These are phyloP conservation scores for Decorospora gaudefroyi DNA, from an alignment of 2,329 filamentous ascomycete genomes.

Conservation along the genomic window DNA sequence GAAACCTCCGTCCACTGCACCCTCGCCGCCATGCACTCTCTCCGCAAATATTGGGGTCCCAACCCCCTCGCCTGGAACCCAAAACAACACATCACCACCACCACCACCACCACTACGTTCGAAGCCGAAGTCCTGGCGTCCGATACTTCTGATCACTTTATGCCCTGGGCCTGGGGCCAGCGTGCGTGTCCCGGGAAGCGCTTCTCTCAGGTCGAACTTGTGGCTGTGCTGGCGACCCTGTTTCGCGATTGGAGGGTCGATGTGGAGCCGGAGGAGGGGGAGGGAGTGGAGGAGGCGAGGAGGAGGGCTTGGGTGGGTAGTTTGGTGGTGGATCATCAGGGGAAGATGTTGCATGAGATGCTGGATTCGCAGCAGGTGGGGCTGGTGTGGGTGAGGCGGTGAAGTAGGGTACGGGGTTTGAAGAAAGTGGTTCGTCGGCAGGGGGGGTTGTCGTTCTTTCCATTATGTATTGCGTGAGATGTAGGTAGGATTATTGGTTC, in stretches of 20 bases:
- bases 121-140: background rate
- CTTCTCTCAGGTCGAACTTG: slow-evolving; percentile 48
- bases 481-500: no score
- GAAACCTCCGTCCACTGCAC: slow-evolving; percentile 23
- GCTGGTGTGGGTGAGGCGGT: no score
- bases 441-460: no score
- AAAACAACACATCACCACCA: background rate
- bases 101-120: background rate
- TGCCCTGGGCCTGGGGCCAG: slow-evolving; percentile 40
- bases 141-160: slow-evolving; percentile 4
- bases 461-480: no score
- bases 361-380: background rate
- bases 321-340: background rate
- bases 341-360: background rate
- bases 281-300: background rate
- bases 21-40: background rate
- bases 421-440: no score
- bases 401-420: no score
- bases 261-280: background rate
- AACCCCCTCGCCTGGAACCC: slow-evolving; percentile 3
- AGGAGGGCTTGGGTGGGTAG: background rate
- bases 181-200: slow-evolving; percentile 42
- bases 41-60: background rate
- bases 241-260: slow-evolving; percentile 10
- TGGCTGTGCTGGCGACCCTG: slow-evolving; percentile 35